phyloP scores from a whole-genome alignment of 768 basidiomycete genomes.

The Gelatoporia subvermispora region DNA sequence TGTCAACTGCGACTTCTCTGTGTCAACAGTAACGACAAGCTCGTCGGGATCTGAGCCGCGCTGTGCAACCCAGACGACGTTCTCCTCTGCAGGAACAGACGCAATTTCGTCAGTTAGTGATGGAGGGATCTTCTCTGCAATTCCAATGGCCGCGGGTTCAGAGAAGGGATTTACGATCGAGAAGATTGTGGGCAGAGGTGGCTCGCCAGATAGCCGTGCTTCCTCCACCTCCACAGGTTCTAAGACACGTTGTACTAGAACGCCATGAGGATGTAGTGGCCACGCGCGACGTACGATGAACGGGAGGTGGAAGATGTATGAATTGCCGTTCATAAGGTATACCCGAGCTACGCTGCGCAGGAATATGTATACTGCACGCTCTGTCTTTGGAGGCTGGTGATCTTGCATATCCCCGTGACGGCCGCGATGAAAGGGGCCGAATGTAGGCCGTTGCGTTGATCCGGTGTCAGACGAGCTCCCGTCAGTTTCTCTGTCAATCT shows the following conservation, averaged over 20 bases:
- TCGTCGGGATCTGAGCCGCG: constrained; percentile 39
- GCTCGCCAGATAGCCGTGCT: constrained; percentile 59
- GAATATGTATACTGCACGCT: constrained; percentile 72
- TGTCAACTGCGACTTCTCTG: constrained; percentile 47
- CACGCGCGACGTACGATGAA: constrained; percentile 78
- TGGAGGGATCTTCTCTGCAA: constrained; percentile 57
- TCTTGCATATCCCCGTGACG: constrained; percentile 32
- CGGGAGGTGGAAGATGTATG: constrained; percentile 76
- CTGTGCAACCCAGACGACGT: constrained; percentile 56
- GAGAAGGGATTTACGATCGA: constrained; percentile 72
- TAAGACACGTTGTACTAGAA: constrained; percentile 72
- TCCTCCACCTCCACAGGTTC: constrained; percentile 65
- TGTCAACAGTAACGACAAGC: constrained; percentile 55
- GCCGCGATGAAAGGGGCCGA: constrained; percentile 35
- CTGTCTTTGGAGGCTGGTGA: constrained; percentile 34
- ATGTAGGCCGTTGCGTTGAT: constrained; percentile 25
- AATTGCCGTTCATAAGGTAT: constrained; percentile 62
- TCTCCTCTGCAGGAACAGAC: constrained; percentile 49
- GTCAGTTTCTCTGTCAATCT: constrained; percentile 20
- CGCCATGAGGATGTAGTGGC: constrained; percentile 74
- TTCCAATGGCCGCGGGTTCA: constrained; percentile 67
- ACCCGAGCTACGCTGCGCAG: constrained; percentile 70
- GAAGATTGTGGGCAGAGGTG: constrained; percentile 75
- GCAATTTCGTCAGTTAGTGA: constrained; percentile 28
- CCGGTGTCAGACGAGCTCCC: constrained; percentile 22